Conservation (phyloP, 2,329 filamentous ascomycete genomes). For the Penicillium nordicum region DNA sequence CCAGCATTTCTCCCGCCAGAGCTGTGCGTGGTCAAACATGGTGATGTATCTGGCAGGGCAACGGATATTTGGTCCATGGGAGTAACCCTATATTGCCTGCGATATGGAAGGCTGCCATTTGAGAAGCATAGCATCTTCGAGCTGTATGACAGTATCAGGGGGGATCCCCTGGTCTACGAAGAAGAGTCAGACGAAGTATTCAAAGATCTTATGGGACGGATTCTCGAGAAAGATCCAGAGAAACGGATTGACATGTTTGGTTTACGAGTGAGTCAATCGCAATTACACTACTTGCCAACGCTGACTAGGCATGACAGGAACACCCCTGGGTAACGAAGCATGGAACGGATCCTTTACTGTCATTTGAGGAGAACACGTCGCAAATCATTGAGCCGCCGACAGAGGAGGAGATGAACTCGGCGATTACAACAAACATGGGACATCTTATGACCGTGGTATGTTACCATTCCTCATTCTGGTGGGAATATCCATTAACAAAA, state of each 20-base stretch:
- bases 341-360: slow-evolving; percentile 73
- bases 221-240: slow-evolving; percentile 80
- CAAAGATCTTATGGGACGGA: slow-evolving; percentile 65
- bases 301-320: slow-evolving; percentile 52
- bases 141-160: slow-evolving; percentile 83
- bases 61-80: slow-evolving; percentile 99
- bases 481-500: neutral
- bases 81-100: slow-evolving; percentile 86
- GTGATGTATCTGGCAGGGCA: slow-evolving; percentile 80
- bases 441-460: slow-evolving; percentile 75
- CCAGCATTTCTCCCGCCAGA: slow-evolving; percentile 94
- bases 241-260: slow-evolving; percentile 80
- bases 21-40: slow-evolving; percentile 80
- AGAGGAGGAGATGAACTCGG: slow-evolving; percentile 82
- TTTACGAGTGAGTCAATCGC: slow-evolving; percentile 65
- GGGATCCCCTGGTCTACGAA: slow-evolving; percentile 62
- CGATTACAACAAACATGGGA: slow-evolving; percentile 85
- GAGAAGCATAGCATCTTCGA: slow-evolving; percentile 75
- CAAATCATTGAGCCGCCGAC: slow-evolving; percentile 79
- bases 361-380: slow-evolving; percentile 80
- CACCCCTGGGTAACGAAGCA: slow-evolving; percentile 90
- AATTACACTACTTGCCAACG: neutral
- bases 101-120: slow-evolving; percentile 86
- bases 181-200: slow-evolving; percentile 65
- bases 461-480: neutral